A percentile compares a stretch with the other conserved stretches of the same genome.
phyloP scores from a whole-genome alignment of 371 early-diverging fungal species.

The Syncephalis fuscata region DNA sequence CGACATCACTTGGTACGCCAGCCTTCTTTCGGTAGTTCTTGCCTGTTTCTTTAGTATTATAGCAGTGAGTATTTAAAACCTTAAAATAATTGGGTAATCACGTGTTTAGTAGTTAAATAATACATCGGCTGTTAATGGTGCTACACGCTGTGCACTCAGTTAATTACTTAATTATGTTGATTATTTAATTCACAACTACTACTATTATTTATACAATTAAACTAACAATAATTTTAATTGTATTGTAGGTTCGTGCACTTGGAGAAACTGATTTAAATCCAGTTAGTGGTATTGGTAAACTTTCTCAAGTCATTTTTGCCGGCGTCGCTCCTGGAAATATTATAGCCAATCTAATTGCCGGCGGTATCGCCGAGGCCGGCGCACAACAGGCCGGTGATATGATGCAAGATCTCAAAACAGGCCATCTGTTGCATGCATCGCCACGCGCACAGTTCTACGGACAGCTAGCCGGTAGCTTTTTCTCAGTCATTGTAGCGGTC shows the following conservation, averaged over 20 bases:
- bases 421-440: conserved; percentile 59
- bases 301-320: conserved; percentile 70
- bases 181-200: no score
- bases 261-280: conserved; percentile 76
- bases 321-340: conserved; percentile 49
- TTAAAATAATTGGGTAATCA: no score
- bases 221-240: conserved; percentile 29
- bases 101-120: no score
- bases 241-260: conserved; percentile 33
- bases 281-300: conserved; percentile 67
- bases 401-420: conserved; percentile 51
- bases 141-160: no score
- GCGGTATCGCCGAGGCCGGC: conserved; percentile 72
- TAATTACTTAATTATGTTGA: no score
- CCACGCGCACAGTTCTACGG: conserved; percentile 76
- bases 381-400: conserved; percentile 33
- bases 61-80: conserved; percentile 8
- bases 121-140: no score
- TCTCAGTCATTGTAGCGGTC: conserved; percentile 44
- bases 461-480: conserved; percentile 63
- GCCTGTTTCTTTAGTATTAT: conserved; percentile 43
- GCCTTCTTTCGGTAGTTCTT: conserved; percentile 28
- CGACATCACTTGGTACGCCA: conserved; percentile 19
- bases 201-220: conserved; percentile 25
- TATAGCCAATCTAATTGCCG: conserved; percentile 67